Conservation (phyloP, 768 basidiomycete genomes). For the Ramaria rubella region DNA sequence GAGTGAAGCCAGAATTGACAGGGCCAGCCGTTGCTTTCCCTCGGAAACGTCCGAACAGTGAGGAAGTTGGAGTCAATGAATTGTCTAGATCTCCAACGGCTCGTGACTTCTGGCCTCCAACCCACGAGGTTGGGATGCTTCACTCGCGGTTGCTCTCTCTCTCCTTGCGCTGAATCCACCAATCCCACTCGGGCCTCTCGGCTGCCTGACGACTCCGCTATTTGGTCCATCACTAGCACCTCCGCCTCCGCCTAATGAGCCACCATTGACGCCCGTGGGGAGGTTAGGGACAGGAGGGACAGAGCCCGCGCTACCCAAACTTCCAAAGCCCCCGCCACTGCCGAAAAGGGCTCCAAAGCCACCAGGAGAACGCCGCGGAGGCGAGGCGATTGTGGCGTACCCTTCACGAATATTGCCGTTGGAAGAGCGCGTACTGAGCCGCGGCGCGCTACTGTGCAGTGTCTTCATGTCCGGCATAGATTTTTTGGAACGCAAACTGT, state of each 20-base stretch:
- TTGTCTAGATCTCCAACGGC: constrained; percentile 67
- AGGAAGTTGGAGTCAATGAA: not conserved
- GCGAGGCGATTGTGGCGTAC: constrained; percentile 81
- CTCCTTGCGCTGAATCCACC: constrained; percentile 63
- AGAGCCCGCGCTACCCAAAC: constrained; percentile 23
- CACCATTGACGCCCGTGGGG: constrained; percentile 48
- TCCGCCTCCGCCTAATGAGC: constrained; percentile 37
- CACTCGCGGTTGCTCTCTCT: constrained; percentile 33
- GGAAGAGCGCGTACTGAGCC: constrained; percentile 72
- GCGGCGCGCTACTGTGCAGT: constrained; percentile 70
- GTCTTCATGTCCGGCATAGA: constrained; percentile 98
- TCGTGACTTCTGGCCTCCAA: constrained; percentile 83
- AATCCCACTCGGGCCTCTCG: constrained; percentile 70
- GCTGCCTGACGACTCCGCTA: constrained; percentile 70
- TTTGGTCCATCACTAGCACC: constrained; percentile 30
- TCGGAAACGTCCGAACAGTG: not conserved
- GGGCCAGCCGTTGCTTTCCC: not conserved
- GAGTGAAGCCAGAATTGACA: not conserved
- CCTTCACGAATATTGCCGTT: constrained; percentile 85
- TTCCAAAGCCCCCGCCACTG: constrained; percentile 39
- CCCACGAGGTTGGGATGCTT: constrained; percentile 54
- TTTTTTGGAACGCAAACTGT: constrained; percentile 82
- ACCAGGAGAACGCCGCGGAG: constrained; percentile 68
- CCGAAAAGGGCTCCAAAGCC: constrained; percentile 68
- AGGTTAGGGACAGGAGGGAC: constrained; percentile 78